Percentiles rank a stretch among this genome's conserved stretches.
These are phyloP conservation scores for Cladosporium phlei DNA, from an alignment of 2,329 filamentous ascomycete genomes.

Conservation along the genomic window DNA sequence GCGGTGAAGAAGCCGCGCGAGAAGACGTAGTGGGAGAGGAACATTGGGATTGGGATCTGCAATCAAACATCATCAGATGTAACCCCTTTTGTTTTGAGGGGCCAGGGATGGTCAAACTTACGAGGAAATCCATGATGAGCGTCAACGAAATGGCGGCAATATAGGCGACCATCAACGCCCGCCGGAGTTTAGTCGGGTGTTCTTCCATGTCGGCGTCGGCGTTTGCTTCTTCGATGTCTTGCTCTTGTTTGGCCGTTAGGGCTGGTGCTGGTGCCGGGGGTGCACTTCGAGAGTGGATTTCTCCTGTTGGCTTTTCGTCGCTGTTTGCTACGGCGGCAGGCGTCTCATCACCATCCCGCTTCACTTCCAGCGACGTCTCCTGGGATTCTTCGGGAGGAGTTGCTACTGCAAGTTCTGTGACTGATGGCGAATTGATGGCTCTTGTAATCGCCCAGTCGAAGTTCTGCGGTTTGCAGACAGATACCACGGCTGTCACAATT, in stretches of 20 bases:
- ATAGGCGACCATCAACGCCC: constrained; percentile 36
- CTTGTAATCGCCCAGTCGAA: constrained; percentile 40
- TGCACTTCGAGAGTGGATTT: neutral
- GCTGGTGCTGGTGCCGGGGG: neutral
- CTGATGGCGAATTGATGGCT: constrained; percentile 31
- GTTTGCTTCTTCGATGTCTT: constrained; percentile 30
- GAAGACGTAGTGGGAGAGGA: constrained; percentile 38
- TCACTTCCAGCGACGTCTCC: constrained; percentile 15
- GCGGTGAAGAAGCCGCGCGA: constrained; percentile 38
- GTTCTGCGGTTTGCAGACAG: constrained; percentile 34
- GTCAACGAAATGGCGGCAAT: constrained; percentile 34
- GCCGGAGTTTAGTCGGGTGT: constrained; percentile 30
- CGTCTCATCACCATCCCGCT: neutral
- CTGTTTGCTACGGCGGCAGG: neutral
- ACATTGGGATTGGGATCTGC: constrained; percentile 38
- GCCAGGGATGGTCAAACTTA: neutral
- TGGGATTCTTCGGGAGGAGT: neutral
- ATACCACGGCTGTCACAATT: constrained; percentile 36
- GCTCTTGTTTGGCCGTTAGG: neutral
- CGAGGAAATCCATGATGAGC: constrained; percentile 36
- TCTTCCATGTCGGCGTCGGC: constrained; percentile 26
- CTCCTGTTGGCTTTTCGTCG: neutral
- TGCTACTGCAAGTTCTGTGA: constrained; percentile 1
- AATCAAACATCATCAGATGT: neutral
- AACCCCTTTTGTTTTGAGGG: neutral